phyloP scores from a whole-genome alignment of 2,329 filamentous ascomycete species.

The Epichloe sp. region DNA sequence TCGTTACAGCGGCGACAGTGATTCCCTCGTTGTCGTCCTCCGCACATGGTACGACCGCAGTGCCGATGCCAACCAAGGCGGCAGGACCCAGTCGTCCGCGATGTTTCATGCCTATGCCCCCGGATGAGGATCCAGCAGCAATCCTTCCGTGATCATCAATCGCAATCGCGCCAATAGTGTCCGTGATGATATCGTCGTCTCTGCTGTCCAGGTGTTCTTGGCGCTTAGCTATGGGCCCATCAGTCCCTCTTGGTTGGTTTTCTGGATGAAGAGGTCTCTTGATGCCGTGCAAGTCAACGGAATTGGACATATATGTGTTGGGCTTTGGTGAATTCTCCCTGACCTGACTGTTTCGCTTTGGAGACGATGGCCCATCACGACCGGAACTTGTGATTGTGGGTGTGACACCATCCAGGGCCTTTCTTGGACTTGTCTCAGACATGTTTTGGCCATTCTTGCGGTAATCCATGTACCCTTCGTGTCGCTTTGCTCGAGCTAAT shows the following conservation, averaged over 20 bases:
- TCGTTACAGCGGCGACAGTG: slow-evolving; percentile 74
- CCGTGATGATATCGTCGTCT: slow-evolving; percentile 56
- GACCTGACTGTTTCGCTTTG: slow-evolving; percentile 5
- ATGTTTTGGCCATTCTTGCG: background rate
- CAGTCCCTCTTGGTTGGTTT: slow-evolving; percentile 3
- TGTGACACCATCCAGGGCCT: background rate
- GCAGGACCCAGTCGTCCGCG: slow-evolving; percentile 83
- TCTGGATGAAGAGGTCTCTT: slow-evolving; percentile 18
- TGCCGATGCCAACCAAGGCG: slow-evolving; percentile 82
- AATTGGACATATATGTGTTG: background rate
- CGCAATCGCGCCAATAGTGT: slow-evolving; percentile 93
- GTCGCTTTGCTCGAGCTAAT: background rate
- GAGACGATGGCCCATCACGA: slow-evolving; percentile 10
- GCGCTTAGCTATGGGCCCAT: slow-evolving; percentile 2
- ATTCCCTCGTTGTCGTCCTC: slow-evolving; percentile 54
- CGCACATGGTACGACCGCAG: slow-evolving; percentile 71
- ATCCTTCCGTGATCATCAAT: slow-evolving; percentile 78
- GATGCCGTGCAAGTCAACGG: slow-evolving; percentile 13
- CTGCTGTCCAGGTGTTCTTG: slow-evolving; percentile 13
- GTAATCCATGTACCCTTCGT: background rate
- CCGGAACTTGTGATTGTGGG: background rate
- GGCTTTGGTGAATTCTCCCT: background rate
- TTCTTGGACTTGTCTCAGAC: background rate
- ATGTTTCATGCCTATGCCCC: slow-evolving; percentile 98
- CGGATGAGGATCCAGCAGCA: slow-evolving; percentile 89